Evolutionary conservation across 345 rosid genomes (phyloP), one percentile per base, ranked within the genome.

Genomic region (Lepidium sativum): DNA sequence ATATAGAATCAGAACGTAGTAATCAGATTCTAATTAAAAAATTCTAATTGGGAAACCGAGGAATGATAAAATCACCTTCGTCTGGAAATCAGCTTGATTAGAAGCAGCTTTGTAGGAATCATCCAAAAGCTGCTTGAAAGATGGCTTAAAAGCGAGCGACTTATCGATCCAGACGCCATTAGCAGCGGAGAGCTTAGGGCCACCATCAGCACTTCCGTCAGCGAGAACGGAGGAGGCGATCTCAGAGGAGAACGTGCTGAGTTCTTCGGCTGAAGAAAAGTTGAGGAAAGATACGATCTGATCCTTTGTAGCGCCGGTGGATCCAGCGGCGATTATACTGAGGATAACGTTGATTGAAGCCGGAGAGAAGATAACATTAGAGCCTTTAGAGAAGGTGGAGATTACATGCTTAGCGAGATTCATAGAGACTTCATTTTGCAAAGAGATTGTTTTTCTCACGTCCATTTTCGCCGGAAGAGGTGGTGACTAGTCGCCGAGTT

Each of bases 251-350:
- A 89, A 81, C 37, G 83, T 4, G 70, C 53, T 72, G 43, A 89
- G 89, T 1, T 83, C 78, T 31, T 85, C 86, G 41, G 9, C 41
- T 67, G 91, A 81, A 42, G 84, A 64, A 54, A 86, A 74, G 32
- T 62, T 79, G 60, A 92, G 92, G 75, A 86, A 89, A 11, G 91
- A 82, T 62, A 89, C 92, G 75, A 92, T 77, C 77, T 92, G 95
- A 9, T 84, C 83, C 3, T 62, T 84, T 4, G 96, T 81, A 20
- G 81, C 49, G 0, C 91, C 96, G 17, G 62, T 59, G 65, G 89
- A 84, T 9, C 92, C 96, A 49, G 89, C 72, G 44, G 88, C 82
- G 72, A 89, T 80, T 35, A 92, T 49, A 77, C 95, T 72, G 37
- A 92, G 86, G 15, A 85, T 67, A 25, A 84, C 85, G 65, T 84